These are phyloP conservation scores for Hibiscus mutabilis DNA, from an alignment of 345 rosid genomes.

Conservation along the genomic window DNA sequence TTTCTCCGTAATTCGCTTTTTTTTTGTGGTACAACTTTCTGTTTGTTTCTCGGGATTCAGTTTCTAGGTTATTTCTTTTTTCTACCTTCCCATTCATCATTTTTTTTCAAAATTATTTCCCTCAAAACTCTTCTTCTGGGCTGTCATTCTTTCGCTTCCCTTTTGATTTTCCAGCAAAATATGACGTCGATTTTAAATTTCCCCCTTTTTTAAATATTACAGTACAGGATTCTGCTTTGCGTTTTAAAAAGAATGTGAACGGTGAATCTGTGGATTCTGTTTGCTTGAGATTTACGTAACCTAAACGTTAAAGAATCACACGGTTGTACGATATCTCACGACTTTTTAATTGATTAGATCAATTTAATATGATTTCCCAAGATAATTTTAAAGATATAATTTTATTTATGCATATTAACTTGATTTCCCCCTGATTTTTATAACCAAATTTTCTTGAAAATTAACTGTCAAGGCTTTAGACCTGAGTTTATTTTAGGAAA, in stretches of 20 bases:
- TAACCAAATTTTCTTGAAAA: no score
- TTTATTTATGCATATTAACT: no score
- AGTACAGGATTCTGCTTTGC: not conserved
- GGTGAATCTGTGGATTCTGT: not conserved
- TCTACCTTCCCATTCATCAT: not conserved
- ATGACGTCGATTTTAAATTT: not conserved
- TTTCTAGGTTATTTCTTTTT: not conserved
- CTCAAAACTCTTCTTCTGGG: not conserved
- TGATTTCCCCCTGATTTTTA: no score
- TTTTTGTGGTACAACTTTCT: no score
- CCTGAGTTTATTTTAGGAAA: no score
- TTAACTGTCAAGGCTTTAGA: no score
- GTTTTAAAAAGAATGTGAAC: not conserved
- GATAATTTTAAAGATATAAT: no score
- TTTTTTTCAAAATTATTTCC: not conserved
- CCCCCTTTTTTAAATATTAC: not conserved
- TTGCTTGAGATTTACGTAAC: constrained; percentile 17
- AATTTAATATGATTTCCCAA: not conserved
- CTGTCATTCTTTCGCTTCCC: not conserved
- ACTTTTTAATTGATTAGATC: not conserved
- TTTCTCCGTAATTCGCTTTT: no score
- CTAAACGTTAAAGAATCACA: not conserved
- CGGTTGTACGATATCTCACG: not conserved
- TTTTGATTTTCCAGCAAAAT: not conserved
- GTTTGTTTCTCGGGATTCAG: not conserved